Evolutionary conservation across 768 basidiomycete species (phyloP).

Genomic region (Lactarius tabidus): DNA sequence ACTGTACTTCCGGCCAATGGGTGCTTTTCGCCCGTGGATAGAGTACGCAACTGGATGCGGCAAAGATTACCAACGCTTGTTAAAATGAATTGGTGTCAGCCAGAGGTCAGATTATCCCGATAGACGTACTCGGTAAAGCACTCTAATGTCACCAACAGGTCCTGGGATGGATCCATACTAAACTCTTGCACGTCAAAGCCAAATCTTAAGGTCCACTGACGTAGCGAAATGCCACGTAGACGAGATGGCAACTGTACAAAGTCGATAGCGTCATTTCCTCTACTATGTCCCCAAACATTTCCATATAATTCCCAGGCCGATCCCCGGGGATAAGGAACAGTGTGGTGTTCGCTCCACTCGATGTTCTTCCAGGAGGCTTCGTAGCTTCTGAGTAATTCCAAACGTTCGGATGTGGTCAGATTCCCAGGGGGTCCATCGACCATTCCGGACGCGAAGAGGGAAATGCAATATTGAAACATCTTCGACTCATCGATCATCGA

Average conservation of each 20-base stretch:
- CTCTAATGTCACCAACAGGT: conserved; percentile 22
- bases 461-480: conserved; percentile 18
- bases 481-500: conserved; percentile 11
- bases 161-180: conserved; percentile 25
- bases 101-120: not conserved
- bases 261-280: not conserved
- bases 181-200: conserved; percentile 19
- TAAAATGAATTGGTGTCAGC: not conserved
- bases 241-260: conserved; percentile 23
- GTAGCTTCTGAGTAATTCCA: conserved; percentile 9
- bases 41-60: too few species aligned
- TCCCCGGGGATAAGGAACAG: not conserved
- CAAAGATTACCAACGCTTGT: conserved; percentile 3
- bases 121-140: conserved; percentile 31
- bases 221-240: conserved; percentile 20
- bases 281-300: conserved; percentile 19
- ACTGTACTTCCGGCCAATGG: conserved; percentile 2
- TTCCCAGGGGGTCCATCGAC: conserved; percentile 15
- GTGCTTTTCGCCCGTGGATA: conserved; percentile 17
- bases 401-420: conserved; percentile 1
- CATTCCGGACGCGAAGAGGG: conserved; percentile 13
- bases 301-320: conserved; percentile 24
- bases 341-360: conserved; percentile 9
- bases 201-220: conserved; percentile 18
- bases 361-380: too few species aligned